Evolutionary conservation across 2,329 filamentous ascomycete species (phyloP).

Genomic region (Exophiala sp.): DNA sequence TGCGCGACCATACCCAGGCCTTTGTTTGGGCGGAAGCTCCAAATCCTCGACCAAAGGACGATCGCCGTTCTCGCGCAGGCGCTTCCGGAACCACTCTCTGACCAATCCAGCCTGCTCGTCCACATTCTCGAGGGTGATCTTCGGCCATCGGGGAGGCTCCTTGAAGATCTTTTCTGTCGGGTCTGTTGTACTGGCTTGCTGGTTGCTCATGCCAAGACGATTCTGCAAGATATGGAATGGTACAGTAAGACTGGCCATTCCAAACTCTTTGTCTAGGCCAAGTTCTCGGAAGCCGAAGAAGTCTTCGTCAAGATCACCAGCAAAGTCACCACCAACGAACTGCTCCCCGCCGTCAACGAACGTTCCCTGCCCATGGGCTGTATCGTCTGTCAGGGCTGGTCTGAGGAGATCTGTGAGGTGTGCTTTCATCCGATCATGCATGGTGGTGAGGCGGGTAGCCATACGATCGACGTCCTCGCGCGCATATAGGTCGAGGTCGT

Average conservation of each 20-base stretch:
- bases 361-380: conserved; percentile 78
- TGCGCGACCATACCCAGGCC: conserved; percentile 46
- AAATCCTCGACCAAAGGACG: conserved; percentile 88
- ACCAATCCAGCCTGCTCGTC: conserved; percentile 79
- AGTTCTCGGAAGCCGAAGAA: conserved; percentile 98
- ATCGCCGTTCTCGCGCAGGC: conserved; percentile 78
- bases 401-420: conserved; percentile 91
- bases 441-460: conserved; percentile 69
- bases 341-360: conserved; percentile 98
- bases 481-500: conserved; percentile 77
- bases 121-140: conserved; percentile 75
- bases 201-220: conserved; percentile 76
- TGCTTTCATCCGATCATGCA: conserved; percentile 92
- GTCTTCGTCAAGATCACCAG: conserved; percentile 95
- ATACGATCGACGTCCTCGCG: conserved; percentile 91
- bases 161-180: conserved; percentile 47
- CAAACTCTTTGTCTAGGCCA: conserved; percentile 86
- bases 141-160: conserved; percentile 67
- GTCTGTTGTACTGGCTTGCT: conserved; percentile 14
- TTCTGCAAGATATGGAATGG: conserved; percentile 92
- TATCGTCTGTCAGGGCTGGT: conserved; percentile 77
- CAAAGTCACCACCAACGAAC: conserved; percentile 94
- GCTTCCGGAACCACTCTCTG: conserved; percentile 85
- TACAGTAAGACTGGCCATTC: conserved; percentile 80
- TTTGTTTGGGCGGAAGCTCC: conserved; percentile 88